These are phyloP conservation scores for Corynascus novoguineensis DNA, from an alignment of 495 filamentous ascomycete species.

Conservation along the genomic window DNA sequence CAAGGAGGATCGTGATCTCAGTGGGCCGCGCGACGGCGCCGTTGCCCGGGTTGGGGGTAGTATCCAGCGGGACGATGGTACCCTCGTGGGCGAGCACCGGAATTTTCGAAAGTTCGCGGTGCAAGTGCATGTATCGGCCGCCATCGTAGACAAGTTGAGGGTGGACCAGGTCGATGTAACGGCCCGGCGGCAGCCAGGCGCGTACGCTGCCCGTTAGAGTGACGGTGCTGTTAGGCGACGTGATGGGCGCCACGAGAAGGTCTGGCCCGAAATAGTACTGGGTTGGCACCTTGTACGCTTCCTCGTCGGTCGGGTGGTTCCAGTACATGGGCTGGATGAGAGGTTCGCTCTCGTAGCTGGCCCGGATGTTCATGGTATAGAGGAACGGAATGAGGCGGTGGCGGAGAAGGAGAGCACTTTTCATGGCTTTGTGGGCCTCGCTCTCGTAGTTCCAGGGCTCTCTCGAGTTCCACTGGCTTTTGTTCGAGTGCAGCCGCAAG, in stretches of 20 bases:
- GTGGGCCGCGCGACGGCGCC: slow-evolving; percentile 38
- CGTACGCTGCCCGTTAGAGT: slow-evolving; percentile 37
- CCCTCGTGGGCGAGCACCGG: slow-evolving; percentile 52
- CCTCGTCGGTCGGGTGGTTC: slow-evolving; percentile 42
- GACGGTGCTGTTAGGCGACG: slow-evolving; percentile 34
- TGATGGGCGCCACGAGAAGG: slow-evolving; percentile 51
- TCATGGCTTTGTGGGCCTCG: slow-evolving; percentile 39
- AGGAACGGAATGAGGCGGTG: slow-evolving; percentile 54
- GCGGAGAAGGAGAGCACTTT: slow-evolving; percentile 42
- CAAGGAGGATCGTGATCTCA: slow-evolving; percentile 42
- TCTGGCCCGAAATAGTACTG: slow-evolving; percentile 51
- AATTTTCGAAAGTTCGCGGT: slow-evolving; percentile 38
- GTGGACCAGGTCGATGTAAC: slow-evolving; percentile 48
- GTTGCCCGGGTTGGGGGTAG: slow-evolving; percentile 31
- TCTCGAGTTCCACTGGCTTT: slow-evolving; percentile 48
- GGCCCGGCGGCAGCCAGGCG: slow-evolving; percentile 48
- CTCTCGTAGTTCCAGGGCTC: slow-evolving; percentile 52
- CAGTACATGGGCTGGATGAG: slow-evolving; percentile 58
- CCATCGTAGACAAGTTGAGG: slow-evolving; percentile 48
- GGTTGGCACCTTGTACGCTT: slow-evolving; percentile 48
- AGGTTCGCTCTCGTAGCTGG: slow-evolving; percentile 39
- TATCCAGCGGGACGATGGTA: slow-evolving; percentile 49
- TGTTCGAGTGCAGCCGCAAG: slow-evolving; percentile 50
- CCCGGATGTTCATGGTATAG: slow-evolving; percentile 50
- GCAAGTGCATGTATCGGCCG: slow-evolving; percentile 41